Percentiles rank a stretch among this genome's conserved stretches.
phyloP scores from a whole-genome alignment of 83 land plant genomes.

The Isoetes engelmannii region DNA sequence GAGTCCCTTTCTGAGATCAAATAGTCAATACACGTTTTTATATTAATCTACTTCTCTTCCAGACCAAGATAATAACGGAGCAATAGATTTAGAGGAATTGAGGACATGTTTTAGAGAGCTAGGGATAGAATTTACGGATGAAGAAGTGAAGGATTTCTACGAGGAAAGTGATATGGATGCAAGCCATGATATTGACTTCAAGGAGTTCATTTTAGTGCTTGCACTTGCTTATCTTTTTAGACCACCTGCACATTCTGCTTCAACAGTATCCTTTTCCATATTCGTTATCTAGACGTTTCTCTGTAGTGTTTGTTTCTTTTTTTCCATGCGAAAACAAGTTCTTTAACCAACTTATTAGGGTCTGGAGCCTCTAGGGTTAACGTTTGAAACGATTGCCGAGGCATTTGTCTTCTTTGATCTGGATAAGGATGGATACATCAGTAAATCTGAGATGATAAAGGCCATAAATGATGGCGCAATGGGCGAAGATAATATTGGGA shows the following conservation, averaged over 20 bases:
- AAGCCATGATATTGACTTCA: constrained; percentile 55
- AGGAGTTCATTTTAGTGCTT: constrained; percentile 67
- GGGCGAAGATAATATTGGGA: constrained; percentile 33
- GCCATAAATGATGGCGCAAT: constrained; percentile 37
- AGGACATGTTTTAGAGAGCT: constrained; percentile 48
- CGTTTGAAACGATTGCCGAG: constrained; percentile 45
- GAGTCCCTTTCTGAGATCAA: too few relatives aligned
- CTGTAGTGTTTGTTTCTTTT: background rate
- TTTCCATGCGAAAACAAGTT: background rate
- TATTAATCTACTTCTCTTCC: background rate
- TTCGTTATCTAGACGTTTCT: background rate
- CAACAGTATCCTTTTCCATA: constrained; percentile 1
- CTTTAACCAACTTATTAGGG: constrained; percentile 8
- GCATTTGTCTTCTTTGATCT: constrained; percentile 55
- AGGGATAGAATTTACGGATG: constrained; percentile 38
- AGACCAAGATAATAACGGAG: constrained; percentile 60
- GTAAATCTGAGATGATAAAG: constrained; percentile 42
- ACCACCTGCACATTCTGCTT: constrained; percentile 1
- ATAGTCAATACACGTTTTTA: too few relatives aligned
- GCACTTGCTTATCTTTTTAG: constrained; percentile 63
- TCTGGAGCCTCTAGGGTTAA: constrained; percentile 34
- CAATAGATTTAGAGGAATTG: constrained; percentile 53
- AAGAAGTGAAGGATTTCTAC: constrained; percentile 52
- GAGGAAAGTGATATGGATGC: constrained; percentile 60
- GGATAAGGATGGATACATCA: constrained; percentile 53